A percentile compares a stretch with the other conserved stretches of the same genome.
Conservation (phyloP, 1,139 yeast species). For the Magnusiomyces magnusii region DNA sequence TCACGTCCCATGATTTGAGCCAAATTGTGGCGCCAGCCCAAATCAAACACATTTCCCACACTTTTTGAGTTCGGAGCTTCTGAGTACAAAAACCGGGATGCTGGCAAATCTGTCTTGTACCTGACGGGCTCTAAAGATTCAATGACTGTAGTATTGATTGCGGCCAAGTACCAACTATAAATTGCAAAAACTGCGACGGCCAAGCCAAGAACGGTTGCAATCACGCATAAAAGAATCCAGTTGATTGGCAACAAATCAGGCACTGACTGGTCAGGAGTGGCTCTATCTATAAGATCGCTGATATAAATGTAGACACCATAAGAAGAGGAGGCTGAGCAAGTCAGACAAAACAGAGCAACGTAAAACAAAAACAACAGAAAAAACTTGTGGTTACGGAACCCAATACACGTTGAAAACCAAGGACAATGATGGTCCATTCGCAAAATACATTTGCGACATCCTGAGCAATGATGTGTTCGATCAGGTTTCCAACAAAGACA, state of each 20-base stretch:
- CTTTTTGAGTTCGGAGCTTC: slow-evolving; percentile 36
- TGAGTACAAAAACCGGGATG: slow-evolving; percentile 35
- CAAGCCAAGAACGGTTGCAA: slow-evolving; percentile 56
- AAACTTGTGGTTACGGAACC: slow-evolving; percentile 68
- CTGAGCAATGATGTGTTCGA: slow-evolving; percentile 43
- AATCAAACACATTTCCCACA: slow-evolving; percentile 63
- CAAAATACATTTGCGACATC: slow-evolving; percentile 34
- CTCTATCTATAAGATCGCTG: not conserved
- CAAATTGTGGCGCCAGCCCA: slow-evolving; percentile 62
- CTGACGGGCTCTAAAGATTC: slow-evolving; percentile 64
- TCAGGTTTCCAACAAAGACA: slow-evolving; percentile 92
- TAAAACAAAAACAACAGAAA: slow-evolving; percentile 69
- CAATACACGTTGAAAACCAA: slow-evolving; percentile 90
- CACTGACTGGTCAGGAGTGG: not conserved
- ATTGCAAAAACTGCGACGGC: slow-evolving; percentile 53
- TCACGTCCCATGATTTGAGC: slow-evolving; percentile 60
- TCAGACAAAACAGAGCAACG: slow-evolving; percentile 43
- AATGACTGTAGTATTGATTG: slow-evolving; percentile 67
- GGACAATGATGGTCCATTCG: slow-evolving; percentile 85
- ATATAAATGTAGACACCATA: slow-evolving; percentile 30
- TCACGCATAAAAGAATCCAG: slow-evolving; percentile 50
- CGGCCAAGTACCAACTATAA: slow-evolving; percentile 52
- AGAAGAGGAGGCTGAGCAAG: slow-evolving; percentile 38
- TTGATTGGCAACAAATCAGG: slow-evolving; percentile 44
- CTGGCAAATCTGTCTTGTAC: slow-evolving; percentile 41